Base-by-base conservation (phyloP, 202 grass and related monocot genomes). In the Panicum hallii region DNA sequence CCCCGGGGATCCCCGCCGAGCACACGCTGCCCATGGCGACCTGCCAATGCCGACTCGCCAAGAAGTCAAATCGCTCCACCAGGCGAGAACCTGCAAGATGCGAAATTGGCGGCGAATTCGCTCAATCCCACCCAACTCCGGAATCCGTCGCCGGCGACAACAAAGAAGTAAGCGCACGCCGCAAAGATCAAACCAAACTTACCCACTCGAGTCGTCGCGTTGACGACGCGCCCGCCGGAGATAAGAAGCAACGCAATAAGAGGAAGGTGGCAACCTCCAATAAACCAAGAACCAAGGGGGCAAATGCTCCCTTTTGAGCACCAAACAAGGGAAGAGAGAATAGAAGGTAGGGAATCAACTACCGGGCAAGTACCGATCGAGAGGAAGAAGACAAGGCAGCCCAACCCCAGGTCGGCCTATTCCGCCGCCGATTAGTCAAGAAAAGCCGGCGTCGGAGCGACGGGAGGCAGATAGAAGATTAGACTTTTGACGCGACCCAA, bases 11-110 rank as follows among this genome's bases (percentile, higher is more conserved):
- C 79, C 90, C 90, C 53, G 86, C 86, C 79, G 86, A 92, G 87
- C 90, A 92, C 69, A 86, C 82, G 72, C 90, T 83, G 46, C 86
- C 90, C 90, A 92, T 92, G 36, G 13, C 63, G 30, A 72, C 65
- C 26, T 26, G 26, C 26, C 65, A 88, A 85, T 82, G 78, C 62
- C 20, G 28, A 86, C 42, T 58, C 14, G 12, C 20, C 55, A 76
- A 67, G 10, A 58, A 46, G 6, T 82, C 72, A 82, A 82, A 78
- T 48, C 50, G 63, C 44, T 70, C n/a, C 79, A 70, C 47, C 50
- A 41, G 58, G 47, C 30, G 2, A 52, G 14, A 49, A 55, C 34
- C 74, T 82, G 79, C 67, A 48, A 52, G 53, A 77, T 54, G 88
- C 38, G 11, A 77, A 77, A 82, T 20, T 81, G 77, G 74, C 17